Evolutionary conservation across 495 filamentous ascomycete genomes (phyloP).

Genomic region (Patellaria atrata): DNA sequence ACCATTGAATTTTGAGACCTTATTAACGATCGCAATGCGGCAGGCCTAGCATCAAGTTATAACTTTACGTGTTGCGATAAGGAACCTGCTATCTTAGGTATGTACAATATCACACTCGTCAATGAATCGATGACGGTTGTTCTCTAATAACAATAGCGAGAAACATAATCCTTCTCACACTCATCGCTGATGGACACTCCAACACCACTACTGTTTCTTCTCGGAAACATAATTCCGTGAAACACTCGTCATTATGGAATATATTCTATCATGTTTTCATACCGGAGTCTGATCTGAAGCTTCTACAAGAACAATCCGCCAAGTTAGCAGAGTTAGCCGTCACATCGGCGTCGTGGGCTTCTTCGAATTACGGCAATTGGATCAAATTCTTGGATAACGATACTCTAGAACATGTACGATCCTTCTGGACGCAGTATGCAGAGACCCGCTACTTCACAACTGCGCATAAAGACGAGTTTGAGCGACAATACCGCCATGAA

Average conservation of each 20-base stretch:
- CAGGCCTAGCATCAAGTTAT: conserved; percentile 4
- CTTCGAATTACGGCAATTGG: conserved; percentile 16
- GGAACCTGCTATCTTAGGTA: conserved; percentile 35
- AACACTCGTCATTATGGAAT: conserved; percentile 31
- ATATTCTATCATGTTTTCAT: conserved; percentile 41
- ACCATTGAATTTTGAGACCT: conserved; percentile 1
- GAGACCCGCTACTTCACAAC: conserved; percentile 9
- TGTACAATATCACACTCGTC: conserved; percentile 2
- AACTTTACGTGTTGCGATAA: conserved; percentile 37
- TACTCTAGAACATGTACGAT: conserved; percentile 19
- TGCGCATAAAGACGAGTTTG: conserved; percentile 1
- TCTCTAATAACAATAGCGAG: conserved; percentile 26
- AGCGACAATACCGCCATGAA: not conserved
- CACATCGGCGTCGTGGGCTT: conserved; percentile 19
- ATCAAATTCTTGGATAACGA: conserved; percentile 21
- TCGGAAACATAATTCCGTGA: conserved; percentile 5
- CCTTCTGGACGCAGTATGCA: conserved; percentile 27
- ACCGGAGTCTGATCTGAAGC: conserved; percentile 22
- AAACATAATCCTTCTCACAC: conserved; percentile 36
- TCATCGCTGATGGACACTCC: conserved; percentile 33
- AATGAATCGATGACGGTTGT: not conserved
- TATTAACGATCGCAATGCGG: too few relatives aligned
- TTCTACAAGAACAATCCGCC: conserved; percentile 27
- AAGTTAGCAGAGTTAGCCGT: conserved; percentile 29
- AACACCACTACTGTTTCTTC: too few relatives aligned